Conservation (phyloP, 768 basidiomycete species). For the Royoungia palumana region DNA sequence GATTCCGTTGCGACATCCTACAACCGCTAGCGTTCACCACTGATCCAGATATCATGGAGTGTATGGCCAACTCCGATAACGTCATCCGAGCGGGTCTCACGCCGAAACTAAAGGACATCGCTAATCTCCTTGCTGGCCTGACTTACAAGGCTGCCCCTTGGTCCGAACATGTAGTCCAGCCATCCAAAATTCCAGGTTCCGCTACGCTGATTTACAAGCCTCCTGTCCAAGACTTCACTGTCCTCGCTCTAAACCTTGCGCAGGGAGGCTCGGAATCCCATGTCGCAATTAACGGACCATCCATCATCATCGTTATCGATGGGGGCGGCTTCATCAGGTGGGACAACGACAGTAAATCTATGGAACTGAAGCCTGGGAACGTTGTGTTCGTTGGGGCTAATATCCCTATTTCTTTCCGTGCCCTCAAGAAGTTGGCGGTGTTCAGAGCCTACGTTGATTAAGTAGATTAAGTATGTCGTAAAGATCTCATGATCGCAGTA, state of each 20-base stretch:
- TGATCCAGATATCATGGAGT: constrained; percentile 87
- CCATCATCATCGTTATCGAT: constrained; percentile 72
- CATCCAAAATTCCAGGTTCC: constrained; percentile 45
- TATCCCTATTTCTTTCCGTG: constrained; percentile 48
- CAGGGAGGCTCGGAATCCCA: constrained; percentile 51
- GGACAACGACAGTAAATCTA: constrained; percentile 33
- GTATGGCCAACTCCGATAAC: constrained; percentile 99
- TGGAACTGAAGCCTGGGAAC: constrained; percentile 58
- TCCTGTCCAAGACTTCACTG: constrained; percentile 91
- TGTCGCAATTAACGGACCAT: constrained; percentile 72
- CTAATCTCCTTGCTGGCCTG: constrained; percentile 81
- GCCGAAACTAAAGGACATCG: constrained; percentile 92
- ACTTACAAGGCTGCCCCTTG: constrained; percentile 78
- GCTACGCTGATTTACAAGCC: constrained; percentile 75
- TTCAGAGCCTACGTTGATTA: constrained; percentile 30
- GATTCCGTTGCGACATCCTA: constrained; percentile 16
- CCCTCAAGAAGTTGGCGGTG: constrained; percentile 24
- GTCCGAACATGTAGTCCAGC: constrained; percentile 65
- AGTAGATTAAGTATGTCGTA: neutral
- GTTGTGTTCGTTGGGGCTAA: constrained; percentile 83
- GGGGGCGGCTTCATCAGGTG: constrained; percentile 60
- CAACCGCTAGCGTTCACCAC: neutral
- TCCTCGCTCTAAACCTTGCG: constrained; percentile 58
- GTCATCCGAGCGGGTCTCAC: constrained; percentile 98
- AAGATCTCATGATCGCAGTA: neutral